Percentiles rank a stretch among this genome's conserved stretches.
Conservation (phyloP, 2,329 filamentous ascomycete species). For the Aspergillus tubingensis region DNA sequence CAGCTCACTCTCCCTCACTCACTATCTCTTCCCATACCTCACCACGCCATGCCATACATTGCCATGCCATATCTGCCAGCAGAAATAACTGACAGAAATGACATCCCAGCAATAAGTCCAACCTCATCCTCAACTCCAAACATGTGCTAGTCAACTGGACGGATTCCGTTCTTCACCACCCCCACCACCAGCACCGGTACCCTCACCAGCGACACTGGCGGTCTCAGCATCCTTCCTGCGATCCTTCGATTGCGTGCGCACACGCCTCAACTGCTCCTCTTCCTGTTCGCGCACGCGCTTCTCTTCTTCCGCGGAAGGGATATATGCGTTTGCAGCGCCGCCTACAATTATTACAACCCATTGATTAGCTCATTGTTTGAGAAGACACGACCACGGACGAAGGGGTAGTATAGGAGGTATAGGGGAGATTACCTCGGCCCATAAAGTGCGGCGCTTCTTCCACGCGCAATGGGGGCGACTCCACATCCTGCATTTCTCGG, state of each 20-base stretch:
- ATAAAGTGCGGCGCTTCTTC: slow-evolving; percentile 45
- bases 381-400: background rate
- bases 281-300: slow-evolving; percentile 35
- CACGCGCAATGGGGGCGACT: slow-evolving; percentile 49
- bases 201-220: slow-evolving; percentile 12
- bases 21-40: background rate
- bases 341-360: slow-evolving; percentile 23
- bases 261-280: slow-evolving; percentile 34
- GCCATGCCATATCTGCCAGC: background rate
- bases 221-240: slow-evolving; percentile 19
- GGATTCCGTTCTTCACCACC: slow-evolving; percentile 1
- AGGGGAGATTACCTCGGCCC: slow-evolving; percentile 41
- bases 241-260: slow-evolving; percentile 28
- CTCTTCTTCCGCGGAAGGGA: slow-evolving; percentile 27
- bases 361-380: background rate
- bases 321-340: slow-evolving; percentile 40
- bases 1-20: background rate
- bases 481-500: slow-evolving; percentile 80
- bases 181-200: background rate
- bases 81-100: background rate
- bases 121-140: slow-evolving; percentile 7
- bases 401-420: background rate
- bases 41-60: background rate
- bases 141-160: slow-evolving; percentile 15
- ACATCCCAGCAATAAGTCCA: background rate